phyloP scores from a whole-genome alignment of 306 rosid species.

The Herpetospermum pedunculosum region DNA sequence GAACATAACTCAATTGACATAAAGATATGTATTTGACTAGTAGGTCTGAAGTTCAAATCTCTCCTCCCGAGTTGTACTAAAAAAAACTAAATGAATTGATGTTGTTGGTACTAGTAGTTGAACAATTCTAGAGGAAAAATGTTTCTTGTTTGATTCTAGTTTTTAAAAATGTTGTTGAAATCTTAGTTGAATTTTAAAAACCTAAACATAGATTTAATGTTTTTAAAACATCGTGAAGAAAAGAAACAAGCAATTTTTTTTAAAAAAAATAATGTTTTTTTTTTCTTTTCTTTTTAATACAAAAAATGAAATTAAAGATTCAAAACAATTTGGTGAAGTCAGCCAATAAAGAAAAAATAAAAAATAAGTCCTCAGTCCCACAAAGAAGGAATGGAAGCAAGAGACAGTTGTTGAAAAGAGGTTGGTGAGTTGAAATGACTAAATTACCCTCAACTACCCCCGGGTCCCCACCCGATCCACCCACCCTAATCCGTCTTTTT shows the following conservation, averaged over 20 bases:
- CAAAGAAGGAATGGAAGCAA: not conserved
- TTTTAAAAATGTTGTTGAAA: not conserved
- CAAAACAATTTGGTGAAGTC: not conserved
- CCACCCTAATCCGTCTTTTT: not conserved
- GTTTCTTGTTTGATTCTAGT: not conserved
- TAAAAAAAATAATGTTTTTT: no score
- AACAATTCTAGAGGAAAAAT: not conserved
- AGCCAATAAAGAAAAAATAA: not conserved
- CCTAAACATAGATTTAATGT: not conserved
- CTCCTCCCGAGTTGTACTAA: no score
- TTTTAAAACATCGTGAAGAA: not conserved
- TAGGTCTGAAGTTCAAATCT: no score
- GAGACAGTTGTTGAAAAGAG: not conserved
- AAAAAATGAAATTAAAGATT: no score
- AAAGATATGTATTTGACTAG: no score
- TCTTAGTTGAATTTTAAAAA: not conserved
- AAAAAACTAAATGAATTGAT: no score
- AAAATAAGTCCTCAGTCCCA: not conserved
- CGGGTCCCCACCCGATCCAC: not conserved
- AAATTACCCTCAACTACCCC: not conserved
- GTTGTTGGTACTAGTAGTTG: no score
- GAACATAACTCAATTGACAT: no score
- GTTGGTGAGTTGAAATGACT: not conserved
- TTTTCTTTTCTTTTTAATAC: no score
- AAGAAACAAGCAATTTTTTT: not conserved